These are phyloP conservation scores for Alopecurus myosuroides DNA, from an alignment of 176 grass and related monocot species.

Conservation along the genomic window DNA sequence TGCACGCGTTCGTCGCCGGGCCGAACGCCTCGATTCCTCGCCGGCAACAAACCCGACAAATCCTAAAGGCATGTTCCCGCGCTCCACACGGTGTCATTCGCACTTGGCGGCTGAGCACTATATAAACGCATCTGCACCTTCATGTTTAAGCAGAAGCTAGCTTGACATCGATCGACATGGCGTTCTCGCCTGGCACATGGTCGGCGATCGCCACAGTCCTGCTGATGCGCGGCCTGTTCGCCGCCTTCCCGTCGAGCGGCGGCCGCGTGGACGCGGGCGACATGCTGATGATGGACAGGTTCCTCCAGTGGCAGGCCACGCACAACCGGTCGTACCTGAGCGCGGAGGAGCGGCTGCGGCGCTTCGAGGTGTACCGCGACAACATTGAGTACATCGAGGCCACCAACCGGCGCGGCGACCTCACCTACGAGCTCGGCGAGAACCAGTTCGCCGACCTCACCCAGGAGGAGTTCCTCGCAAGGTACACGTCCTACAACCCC, in stretches of 20 bases:
- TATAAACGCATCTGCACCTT: background rate
- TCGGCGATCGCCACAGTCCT: background rate
- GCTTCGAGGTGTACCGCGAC: conserved; percentile 45
- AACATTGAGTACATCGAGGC: conserved; percentile 45
- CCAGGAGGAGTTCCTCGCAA: conserved; percentile 39
- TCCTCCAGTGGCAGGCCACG: conserved; percentile 19
- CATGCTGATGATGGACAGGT: conserved; percentile 37
- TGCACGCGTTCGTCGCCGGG: background rate
- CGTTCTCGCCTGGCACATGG: background rate
- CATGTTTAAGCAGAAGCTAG: background rate
- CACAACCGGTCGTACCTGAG: conserved; percentile 28
- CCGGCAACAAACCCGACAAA: background rate
- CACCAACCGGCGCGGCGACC: conserved; percentile 13
- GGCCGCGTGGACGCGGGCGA: background rate
- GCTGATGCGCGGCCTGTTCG: background rate
- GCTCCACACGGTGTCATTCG: background rate
- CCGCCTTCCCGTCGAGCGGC: background rate
- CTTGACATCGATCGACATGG: background rate
- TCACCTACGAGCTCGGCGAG: conserved; percentile 37
- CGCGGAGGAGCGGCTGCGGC: conserved; percentile 22
- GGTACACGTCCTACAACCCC: background rate
- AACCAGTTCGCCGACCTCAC: conserved; percentile 62
- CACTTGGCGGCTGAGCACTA: background rate
- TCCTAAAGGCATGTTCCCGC: background rate
- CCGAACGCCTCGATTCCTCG: background rate